Evolutionary conservation across 164 flowering plant species (phyloP).

Genomic region (Piper betle): DNA sequence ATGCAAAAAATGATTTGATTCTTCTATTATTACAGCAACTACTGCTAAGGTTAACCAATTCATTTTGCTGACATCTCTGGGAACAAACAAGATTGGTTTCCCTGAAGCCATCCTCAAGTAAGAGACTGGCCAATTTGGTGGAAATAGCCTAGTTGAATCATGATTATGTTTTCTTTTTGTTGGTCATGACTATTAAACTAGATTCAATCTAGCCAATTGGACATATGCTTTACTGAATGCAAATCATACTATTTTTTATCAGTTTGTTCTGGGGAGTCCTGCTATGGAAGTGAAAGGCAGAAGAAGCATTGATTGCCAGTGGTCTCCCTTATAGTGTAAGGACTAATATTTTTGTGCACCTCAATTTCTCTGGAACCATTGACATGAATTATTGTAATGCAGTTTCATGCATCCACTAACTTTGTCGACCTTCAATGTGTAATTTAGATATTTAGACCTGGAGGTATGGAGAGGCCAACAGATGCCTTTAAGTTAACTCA

Average conservation of each 20-base stretch:
- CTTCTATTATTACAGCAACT: constrained; percentile 31
- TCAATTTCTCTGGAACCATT: not conserved
- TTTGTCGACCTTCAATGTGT: constrained; percentile 2
- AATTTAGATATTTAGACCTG: constrained; percentile 93
- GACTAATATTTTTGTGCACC: not conserved
- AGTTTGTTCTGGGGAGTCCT: constrained; percentile 98
- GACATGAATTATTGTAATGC: not conserved
- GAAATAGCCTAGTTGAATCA: too few species aligned
- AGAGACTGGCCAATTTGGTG: constrained; percentile 13
- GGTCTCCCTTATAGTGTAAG: constrained; percentile 92
- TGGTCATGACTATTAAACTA: too few species aligned
- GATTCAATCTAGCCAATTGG: not conserved
- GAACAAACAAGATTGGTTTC: constrained; percentile 89
- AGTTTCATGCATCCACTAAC: not conserved
- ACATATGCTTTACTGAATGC: not conserved
- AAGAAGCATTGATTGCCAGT: constrained; percentile 85
- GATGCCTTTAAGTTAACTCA: constrained; percentile 94
- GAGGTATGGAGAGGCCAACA: constrained; percentile 99
- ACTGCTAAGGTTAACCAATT: constrained; percentile 68
- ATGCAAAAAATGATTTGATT: too few species aligned
- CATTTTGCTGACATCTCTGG: constrained; percentile 82
- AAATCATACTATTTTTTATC: constrained; percentile 4
- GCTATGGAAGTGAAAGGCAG: constrained; percentile 94
- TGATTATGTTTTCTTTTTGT: not conserved
- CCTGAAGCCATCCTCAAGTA: constrained; percentile 94